Percentiles rank a stretch among this genome's conserved stretches.
phyloP scores from a whole-genome alignment of 345 rosid species.

The Hevea brasiliensis region DNA sequence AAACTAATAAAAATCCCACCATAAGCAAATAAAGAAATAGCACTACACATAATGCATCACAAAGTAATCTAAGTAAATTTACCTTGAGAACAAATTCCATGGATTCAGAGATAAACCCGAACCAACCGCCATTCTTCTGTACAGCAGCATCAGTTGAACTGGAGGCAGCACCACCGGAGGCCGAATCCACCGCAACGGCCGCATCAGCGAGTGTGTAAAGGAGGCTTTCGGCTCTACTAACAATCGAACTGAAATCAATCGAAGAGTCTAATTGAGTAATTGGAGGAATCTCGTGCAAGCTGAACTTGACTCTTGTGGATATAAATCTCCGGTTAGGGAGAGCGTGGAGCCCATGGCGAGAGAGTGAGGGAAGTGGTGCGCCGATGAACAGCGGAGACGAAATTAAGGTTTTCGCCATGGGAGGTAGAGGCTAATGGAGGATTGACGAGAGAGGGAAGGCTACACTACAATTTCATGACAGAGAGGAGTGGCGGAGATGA shows the following conservation, averaged over 20 bases:
- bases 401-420: constrained; percentile 83
- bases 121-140: constrained; percentile 90
- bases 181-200: constrained; percentile 61
- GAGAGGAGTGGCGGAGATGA: constrained; percentile 24
- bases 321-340: constrained; percentile 54
- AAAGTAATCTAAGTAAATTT: background rate
- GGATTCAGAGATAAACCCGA: constrained; percentile 78
- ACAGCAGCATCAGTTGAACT: constrained; percentile 47
- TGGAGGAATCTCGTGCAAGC: constrained; percentile 78
- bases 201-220: constrained; percentile 86
- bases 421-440: background rate
- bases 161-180: constrained; percentile 39
- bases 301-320: constrained; percentile 55
- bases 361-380: constrained; percentile 42
- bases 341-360: constrained; percentile 48
- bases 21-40: background rate
- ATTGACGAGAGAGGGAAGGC: constrained; percentile 4
- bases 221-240: constrained; percentile 65
- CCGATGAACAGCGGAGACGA: constrained; percentile 78
- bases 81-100: constrained; percentile 96
- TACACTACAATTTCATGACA: constrained; percentile 28
- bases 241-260: constrained; percentile 44
- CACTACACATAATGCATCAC: no score
- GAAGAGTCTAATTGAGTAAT: constrained; percentile 48
- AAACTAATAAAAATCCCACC: background rate